These are phyloP conservation scores for Geranium brycei DNA, from an alignment of 345 rosid genomes.

Conservation along the genomic window DNA sequence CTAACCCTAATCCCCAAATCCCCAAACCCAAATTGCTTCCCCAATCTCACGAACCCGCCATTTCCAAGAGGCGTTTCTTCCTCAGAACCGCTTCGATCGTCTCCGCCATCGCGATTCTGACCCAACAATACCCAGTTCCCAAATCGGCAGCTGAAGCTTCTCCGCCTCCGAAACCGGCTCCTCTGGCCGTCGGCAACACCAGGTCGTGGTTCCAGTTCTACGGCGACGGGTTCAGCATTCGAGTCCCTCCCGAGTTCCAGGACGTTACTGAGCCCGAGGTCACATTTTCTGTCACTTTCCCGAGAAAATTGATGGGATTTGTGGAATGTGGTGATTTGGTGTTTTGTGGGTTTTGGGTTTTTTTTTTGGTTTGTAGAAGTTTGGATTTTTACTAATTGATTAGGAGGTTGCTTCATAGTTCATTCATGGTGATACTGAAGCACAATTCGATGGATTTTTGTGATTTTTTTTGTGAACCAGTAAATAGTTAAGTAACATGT, in stretches of 20 bases:
- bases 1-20: constrained; percentile 14
- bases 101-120: constrained; percentile 23
- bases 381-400: too few relatives aligned
- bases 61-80: constrained; percentile 42
- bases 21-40: constrained; percentile 11
- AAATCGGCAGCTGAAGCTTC: constrained; percentile 46
- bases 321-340: not conserved
- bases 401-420: too few relatives aligned
- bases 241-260: constrained; percentile 79
- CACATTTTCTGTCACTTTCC: not conserved
- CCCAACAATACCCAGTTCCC: constrained; percentile 27
- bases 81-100: constrained; percentile 29
- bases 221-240: constrained; percentile 71
- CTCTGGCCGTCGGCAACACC: constrained; percentile 51
- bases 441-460: too few relatives aligned
- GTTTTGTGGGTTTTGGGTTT: not conserved
- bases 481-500: too few relatives aligned
- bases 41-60: constrained; percentile 8
- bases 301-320: not conserved
- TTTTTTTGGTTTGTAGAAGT: too few relatives aligned
- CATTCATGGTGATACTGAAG: too few relatives aligned
- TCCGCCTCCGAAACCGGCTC: constrained; percentile 28
- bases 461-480: too few relatives aligned
- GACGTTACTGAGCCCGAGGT: constrained; percentile 70
- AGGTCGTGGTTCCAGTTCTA: constrained; percentile 79